Evolutionary conservation across 164 flowering plant genomes (phyloP).

Genomic region (Berberis vulgaris): DNA sequence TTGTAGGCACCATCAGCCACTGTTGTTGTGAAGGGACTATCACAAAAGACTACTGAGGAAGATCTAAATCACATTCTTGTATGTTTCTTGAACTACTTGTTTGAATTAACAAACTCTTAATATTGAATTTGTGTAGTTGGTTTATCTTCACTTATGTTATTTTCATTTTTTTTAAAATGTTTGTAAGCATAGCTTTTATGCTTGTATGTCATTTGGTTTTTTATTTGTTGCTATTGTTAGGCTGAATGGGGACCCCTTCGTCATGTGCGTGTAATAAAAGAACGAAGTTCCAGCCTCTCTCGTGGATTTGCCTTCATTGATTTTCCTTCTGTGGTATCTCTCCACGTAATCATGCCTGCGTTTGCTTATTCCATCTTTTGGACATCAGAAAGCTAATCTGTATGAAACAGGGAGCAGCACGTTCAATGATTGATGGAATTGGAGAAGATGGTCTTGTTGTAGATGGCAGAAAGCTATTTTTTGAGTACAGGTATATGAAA

Average conservation of each 20-base stretch:
- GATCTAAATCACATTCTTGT: constrained; percentile 90
- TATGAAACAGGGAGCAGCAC: constrained; percentile 68
- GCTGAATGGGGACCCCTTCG: constrained; percentile 99
- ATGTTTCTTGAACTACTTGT: constrained; percentile 9
- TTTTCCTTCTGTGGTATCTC: constrained; percentile 82
- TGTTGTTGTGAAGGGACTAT: constrained; percentile 93
- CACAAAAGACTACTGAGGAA: constrained; percentile 93
- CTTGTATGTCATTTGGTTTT: neutral
- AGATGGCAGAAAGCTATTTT: constrained; percentile 85
- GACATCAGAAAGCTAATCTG: neutral
- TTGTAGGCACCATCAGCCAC: constrained; percentile 90
- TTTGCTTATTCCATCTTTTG: neutral
- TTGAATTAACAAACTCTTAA: too few relatives aligned
- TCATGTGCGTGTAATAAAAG: constrained; percentile 93
- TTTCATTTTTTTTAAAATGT: neutral
- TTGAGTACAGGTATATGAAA: constrained; percentile 73
- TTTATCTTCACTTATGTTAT: too few relatives aligned
- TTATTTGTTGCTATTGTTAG: constrained; percentile 22
- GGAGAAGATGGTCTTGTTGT: constrained; percentile 85
- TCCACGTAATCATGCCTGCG: neutral
- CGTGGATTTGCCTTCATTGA: constrained; percentile 99
- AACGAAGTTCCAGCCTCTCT: constrained; percentile 81
- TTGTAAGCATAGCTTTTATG: neutral
- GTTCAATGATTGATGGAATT: constrained; percentile 79
- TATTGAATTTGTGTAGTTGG: too few relatives aligned